Evolutionary conservation across 768 basidiomycete genomes (phyloP), one percentile per base, ranked within the genome.

Genomic region (Boletus insuetus): DNA sequence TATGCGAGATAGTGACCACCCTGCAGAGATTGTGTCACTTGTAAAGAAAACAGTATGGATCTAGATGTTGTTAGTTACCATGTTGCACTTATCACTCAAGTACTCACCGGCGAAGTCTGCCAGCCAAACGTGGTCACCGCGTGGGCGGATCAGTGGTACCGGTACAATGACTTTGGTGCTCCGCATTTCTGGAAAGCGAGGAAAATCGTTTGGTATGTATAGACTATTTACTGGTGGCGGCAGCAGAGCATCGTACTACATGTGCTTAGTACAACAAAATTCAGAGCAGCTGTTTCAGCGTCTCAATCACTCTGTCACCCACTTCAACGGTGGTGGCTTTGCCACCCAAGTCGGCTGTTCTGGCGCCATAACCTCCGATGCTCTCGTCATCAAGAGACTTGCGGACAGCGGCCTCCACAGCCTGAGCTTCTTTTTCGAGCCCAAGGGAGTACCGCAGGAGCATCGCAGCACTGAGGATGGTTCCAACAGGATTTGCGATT

Each of bases 401-500:
- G 56, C 87, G 79, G 10, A 99, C 96, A n/a, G 97, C 94, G 49
- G 76, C 72, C 72, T 99, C 97, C 55, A 99, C 86, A 20, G 89
- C 84, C 53, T 80, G 79, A 7, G 97, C 97, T 64, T 91, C 86
- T 60, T 79, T 82, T 57, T 93, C 90, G 52, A 94, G 79, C 24
- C 92, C 92, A 31, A 99, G 85, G 26, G 96, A 98, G 74, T 98
- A 99, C 42, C 95, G 85, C 49, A 97, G 79, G 56, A 97, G 85
- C 86, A 97, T 84, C 14, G 94, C 94, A 17, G 89, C 89, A 50
- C 92, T 94, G 55, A 97, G 87, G 69, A 97, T 96, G 16, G 94
- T 95, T 49, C 94, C 94, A 64, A 97, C 84, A 35, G 94, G 94
- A 69, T 97, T 97, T 61, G 94, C 94, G 64, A 95, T 92, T 17